These are phyloP conservation scores for Cladosporium cucumerinum DNA, from an alignment of 2,329 filamentous ascomycete genomes.

Conservation along the genomic window DNA sequence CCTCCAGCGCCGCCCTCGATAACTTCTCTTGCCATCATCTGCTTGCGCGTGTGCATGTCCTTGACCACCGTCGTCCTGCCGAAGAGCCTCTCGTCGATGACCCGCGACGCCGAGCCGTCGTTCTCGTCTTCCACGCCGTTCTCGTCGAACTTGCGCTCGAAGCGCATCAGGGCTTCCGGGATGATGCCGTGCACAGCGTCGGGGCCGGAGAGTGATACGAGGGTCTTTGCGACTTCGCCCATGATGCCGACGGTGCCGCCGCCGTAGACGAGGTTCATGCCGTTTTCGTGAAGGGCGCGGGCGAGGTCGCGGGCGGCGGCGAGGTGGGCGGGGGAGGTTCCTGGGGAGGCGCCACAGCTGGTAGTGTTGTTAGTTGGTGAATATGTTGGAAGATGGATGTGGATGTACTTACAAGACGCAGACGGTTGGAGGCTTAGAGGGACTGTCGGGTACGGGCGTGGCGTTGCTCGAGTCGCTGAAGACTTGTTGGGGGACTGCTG, in stretches of 20 bases:
- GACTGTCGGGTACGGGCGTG: constrained; percentile 15
- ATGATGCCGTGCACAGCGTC: constrained; percentile 88
- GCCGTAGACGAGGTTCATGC: constrained; percentile 86
- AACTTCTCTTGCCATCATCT: constrained; percentile 87
- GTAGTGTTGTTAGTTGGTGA: constrained; percentile 18
- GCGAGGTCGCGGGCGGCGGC: constrained; percentile 75
- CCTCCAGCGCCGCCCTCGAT: constrained; percentile 75
- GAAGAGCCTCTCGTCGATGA: constrained; percentile 65
- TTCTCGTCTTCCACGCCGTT: constrained; percentile 43
- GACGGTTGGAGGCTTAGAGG: constrained; percentile 59
- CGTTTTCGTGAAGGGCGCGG: constrained; percentile 66
- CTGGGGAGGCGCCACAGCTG: constrained; percentile 77
- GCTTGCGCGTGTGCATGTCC: constrained; percentile 96
- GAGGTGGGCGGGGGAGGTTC: constrained; percentile 70
- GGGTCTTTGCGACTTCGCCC: constrained; percentile 85
- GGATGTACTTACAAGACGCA: constrained; percentile 70
- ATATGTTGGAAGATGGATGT: not conserved
- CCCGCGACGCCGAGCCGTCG: constrained; percentile 32
- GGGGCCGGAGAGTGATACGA: constrained; percentile 79
- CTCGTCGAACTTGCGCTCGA: constrained; percentile 63
- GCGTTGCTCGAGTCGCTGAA: constrained; percentile 8
- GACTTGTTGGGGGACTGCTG: constrained; percentile 18
- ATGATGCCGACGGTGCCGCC: constrained; percentile 93
- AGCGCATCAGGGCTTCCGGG: constrained; percentile 75
- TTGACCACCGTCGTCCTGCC: constrained; percentile 83